These are phyloP conservation scores for bread wheat (Triticum aestivum) DNA, from an alignment of 176 grass and related monocot species.

Conservation along the genomic window IWGSC_CS_RefSeq_v2.1 NC_057813.1:94663161-94663660, in stretches of 20 bases:
- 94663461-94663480: not conserved
- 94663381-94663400: constrained; percentile 11
- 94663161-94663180: constrained; percentile 73
- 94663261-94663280: constrained; percentile 97
- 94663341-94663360: constrained; percentile 49
- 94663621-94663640: no score
- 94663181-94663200: constrained; percentile 36
- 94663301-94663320: constrained; percentile 69
- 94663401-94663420: constrained; percentile 4
- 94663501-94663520: no score
- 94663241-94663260: constrained; percentile 47
- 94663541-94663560: no score
- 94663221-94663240: constrained; percentile 26
- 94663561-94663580: no score
- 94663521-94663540: no score
- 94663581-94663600: no score
- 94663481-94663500: no score
- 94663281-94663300: constrained; percentile 87
- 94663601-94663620: no score
- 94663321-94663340: constrained; percentile 97
- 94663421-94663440: not conserved
- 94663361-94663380: constrained; percentile 21
- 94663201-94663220: constrained; percentile 16
- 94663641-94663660: no score
- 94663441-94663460: not conserved